Evolutionary conservation across 352 stramenopile species (phyloP).

Genomic region (Phytophthora tubulina): DNA sequence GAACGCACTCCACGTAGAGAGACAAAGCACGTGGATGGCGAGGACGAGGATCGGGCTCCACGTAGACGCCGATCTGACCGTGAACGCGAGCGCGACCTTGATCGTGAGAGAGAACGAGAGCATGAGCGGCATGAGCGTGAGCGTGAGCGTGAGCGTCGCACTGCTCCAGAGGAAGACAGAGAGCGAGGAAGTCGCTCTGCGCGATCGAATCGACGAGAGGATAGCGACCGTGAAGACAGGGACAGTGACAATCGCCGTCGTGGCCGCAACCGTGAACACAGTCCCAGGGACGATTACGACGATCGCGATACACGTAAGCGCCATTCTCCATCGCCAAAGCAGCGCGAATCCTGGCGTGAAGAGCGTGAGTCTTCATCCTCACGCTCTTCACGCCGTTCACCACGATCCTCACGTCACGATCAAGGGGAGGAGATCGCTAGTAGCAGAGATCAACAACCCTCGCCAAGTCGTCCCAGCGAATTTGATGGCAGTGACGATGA

Average conservation of each 20-base stretch:
- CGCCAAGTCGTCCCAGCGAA: slow-evolving; percentile 15
- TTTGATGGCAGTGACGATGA: slow-evolving; percentile 34
- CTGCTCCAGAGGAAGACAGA: slow-evolving; percentile 9
- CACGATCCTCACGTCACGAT: slow-evolving; percentile 11
- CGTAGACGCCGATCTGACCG: slow-evolving; percentile 22
- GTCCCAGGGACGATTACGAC: slow-evolving; percentile 13
- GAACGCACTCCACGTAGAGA: slow-evolving; percentile 20
- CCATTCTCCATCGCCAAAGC: slow-evolving; percentile 24
- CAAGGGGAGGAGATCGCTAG: slow-evolving; percentile 13
- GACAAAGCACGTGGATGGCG: slow-evolving; percentile 23
- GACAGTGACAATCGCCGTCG: slow-evolving; percentile 14
- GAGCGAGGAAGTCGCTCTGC: slow-evolving; percentile 15
- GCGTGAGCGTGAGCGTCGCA: slow-evolving; percentile 10
- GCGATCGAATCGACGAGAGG: slow-evolving; percentile 27
- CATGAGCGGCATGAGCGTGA: slow-evolving; percentile 5
- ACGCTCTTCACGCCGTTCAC: background rate
- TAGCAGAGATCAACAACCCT: background rate
- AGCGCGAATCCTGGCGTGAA: slow-evolving; percentile 18
- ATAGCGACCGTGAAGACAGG: slow-evolving; percentile 21
- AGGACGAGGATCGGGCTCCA: slow-evolving; percentile 33
- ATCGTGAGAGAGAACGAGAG: slow-evolving; percentile 18
- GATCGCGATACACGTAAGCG: slow-evolving; percentile 21
- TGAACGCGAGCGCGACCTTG: slow-evolving; percentile 15
- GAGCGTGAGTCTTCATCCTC: slow-evolving; percentile 17
- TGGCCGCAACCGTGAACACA: slow-evolving; percentile 6